phyloP scores from a whole-genome alignment of 2,329 filamentous ascomycete species.

The Fusarium sp. region DNA sequence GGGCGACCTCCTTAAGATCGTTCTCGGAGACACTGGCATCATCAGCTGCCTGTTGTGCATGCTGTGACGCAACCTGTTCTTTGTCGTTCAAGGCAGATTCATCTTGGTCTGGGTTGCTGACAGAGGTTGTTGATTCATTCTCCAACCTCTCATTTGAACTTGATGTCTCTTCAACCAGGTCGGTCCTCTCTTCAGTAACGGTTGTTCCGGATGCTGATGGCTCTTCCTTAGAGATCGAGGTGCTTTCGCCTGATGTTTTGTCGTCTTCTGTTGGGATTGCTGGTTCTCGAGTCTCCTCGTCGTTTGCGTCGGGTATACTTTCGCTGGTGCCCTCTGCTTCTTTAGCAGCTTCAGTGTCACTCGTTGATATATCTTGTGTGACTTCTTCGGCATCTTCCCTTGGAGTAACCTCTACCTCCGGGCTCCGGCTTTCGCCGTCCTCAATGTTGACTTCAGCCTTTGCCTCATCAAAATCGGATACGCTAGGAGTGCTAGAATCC shows the following conservation, averaged over 20 bases:
- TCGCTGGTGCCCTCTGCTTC: conserved; percentile 12
- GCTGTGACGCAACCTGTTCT: background rate
- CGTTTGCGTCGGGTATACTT: background rate
- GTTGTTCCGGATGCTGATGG: background rate
- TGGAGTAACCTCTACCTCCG: background rate
- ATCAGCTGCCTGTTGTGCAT: background rate
- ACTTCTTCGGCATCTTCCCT: conserved; percentile 6
- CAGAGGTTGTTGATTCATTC: background rate
- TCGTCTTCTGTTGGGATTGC: background rate
- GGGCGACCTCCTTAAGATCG: background rate
- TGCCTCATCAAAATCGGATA: conserved; percentile 3
- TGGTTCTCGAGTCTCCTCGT: conserved; percentile 7
- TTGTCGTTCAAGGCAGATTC: background rate
- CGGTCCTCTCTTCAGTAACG: background rate
- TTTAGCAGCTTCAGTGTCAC: background rate
- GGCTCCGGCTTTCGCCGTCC: background rate
- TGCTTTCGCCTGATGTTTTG: conserved; percentile 6
- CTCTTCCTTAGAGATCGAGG: conserved; percentile 2
- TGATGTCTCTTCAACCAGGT: conserved; percentile 1
- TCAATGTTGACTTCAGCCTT: conserved; percentile 13
- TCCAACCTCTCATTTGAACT: background rate
- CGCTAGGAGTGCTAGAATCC: background rate
- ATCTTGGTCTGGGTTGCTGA: background rate
- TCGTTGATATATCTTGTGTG: background rate
- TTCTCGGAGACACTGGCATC: background rate